These are phyloP conservation scores for Nothophaeocryptopus gaeumannii DNA, from an alignment of 2,329 filamentous ascomycete genomes.

Conservation along the genomic window DNA sequence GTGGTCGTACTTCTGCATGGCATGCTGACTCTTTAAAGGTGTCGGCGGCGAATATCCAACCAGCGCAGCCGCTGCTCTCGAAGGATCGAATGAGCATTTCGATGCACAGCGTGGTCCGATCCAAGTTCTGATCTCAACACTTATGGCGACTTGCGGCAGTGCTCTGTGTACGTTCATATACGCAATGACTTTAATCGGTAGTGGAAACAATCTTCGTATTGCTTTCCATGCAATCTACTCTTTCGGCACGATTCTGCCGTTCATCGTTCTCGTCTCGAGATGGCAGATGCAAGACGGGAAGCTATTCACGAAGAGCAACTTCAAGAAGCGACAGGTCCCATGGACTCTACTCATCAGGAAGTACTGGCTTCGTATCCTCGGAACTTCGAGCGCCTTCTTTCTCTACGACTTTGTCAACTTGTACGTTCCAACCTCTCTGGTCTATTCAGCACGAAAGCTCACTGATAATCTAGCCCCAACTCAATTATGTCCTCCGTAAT, in stretches of 20 bases:
- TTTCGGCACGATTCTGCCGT: slow-evolving; percentile 48
- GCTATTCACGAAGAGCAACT: slow-evolving; percentile 48
- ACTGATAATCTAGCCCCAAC: slow-evolving; percentile 41
- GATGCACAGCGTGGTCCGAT: slow-evolving; percentile 27
- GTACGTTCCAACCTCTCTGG: slow-evolving; percentile 42
- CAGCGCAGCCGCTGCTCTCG: slow-evolving; percentile 46
- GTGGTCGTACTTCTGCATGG: too few relatives aligned
- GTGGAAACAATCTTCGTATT: slow-evolving; percentile 38
- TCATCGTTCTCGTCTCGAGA: slow-evolving; percentile 36
- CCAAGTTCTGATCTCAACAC: slow-evolving; percentile 28
- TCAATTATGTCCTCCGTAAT: slow-evolving; percentile 49
- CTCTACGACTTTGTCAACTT: slow-evolving; percentile 49
- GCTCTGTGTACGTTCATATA: slow-evolving; percentile 26
- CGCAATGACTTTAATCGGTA: slow-evolving; percentile 41
- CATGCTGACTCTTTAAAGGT: not conserved
- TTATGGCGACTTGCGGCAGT: slow-evolving; percentile 25
- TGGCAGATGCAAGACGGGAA: slow-evolving; percentile 48
- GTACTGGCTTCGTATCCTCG: slow-evolving; percentile 20
- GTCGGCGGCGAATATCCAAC: slow-evolving; percentile 51
- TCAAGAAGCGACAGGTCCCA: slow-evolving; percentile 46
- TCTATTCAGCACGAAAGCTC: slow-evolving; percentile 38
- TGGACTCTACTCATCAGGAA: slow-evolving; percentile 46
- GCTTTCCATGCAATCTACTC: slow-evolving; percentile 43
- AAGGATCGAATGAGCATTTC: slow-evolving; percentile 50
- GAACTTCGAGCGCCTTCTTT: slow-evolving; percentile 19